phyloP scores from a whole-genome alignment of 768 basidiomycete species.

The Macrolepiota fuliginosa region DNA sequence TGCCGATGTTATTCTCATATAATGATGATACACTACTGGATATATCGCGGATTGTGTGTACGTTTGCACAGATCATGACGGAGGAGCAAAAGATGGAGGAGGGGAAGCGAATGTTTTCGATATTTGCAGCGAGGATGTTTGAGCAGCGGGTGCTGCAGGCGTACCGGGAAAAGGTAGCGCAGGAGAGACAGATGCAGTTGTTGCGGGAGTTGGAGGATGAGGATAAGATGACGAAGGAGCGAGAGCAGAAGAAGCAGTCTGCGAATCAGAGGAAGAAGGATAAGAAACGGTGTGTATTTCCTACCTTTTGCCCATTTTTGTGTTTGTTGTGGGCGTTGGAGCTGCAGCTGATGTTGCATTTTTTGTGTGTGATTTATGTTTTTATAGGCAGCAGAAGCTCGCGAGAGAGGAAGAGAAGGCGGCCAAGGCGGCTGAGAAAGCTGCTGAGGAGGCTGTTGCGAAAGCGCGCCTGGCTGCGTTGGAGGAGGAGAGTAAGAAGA shows the following conservation, averaged over 20 bases:
- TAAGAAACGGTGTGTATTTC: slow-evolving; percentile 67
- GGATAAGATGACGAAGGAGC: slow-evolving; percentile 80
- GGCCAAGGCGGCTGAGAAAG: slow-evolving; percentile 77
- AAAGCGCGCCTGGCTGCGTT: slow-evolving; percentile 74
- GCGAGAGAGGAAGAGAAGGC: slow-evolving; percentile 93
- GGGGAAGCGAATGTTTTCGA: slow-evolving; percentile 98
- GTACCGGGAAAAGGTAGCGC: slow-evolving; percentile 95
- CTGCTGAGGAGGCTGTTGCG: slow-evolving; percentile 77
- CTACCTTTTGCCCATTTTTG: slow-evolving; percentile 8
- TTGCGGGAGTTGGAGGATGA: slow-evolving; percentile 95
- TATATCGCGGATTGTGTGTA: slow-evolving; percentile 5
- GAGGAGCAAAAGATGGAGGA: slow-evolving; percentile 99
- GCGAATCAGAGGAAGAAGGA: slow-evolving; percentile 99
- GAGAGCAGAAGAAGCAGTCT: slow-evolving; percentile 90
- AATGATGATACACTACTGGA: slow-evolving; percentile 1
- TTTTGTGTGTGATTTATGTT: slow-evolving; percentile 9
- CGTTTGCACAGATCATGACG: slow-evolving; percentile 63
- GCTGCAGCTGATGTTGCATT: not conserved
- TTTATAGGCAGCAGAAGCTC: slow-evolving; percentile 80
- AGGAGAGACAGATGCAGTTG: slow-evolving; percentile 91
- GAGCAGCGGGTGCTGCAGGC: slow-evolving; percentile 97
- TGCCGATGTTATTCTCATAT: not conserved
- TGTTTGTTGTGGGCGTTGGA: slow-evolving; percentile 7
- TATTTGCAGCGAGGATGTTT: slow-evolving; percentile 99
- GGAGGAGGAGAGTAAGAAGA: slow-evolving; percentile 80